phyloP scores from a whole-genome alignment of 352 stramenopile genomes.

The Phytophthora europaea region DNA sequence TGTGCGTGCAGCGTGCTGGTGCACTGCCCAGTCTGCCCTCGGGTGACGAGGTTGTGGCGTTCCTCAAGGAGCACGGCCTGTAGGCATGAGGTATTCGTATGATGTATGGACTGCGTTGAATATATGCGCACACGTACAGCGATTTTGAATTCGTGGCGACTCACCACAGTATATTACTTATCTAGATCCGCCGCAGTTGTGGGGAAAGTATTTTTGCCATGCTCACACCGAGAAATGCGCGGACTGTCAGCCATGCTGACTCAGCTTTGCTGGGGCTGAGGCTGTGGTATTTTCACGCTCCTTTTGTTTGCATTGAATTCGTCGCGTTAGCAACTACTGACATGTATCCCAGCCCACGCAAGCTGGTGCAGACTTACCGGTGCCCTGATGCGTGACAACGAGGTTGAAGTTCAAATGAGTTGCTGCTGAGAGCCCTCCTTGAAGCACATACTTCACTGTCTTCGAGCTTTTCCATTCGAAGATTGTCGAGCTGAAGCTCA shows the following conservation, averaged over 20 bases:
- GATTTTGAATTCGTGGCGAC: background rate
- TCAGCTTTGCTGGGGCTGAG: too few species aligned
- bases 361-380: conserved; percentile 7
- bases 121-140: conserved; percentile 5
- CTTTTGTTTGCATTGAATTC: background rate
- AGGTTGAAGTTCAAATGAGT: conserved; percentile 12
- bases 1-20: conserved; percentile 74
- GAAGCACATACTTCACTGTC: background rate
- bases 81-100: conserved; percentile 14
- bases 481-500: conserved; percentile 4
- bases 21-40: conserved; percentile 79
- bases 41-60: conserved; percentile 36
- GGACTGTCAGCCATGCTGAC: background rate
- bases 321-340: background rate
- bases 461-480: conserved; percentile 6
- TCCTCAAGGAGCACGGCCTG: conserved; percentile 41
- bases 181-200: too few species aligned
- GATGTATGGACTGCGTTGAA: conserved; percentile 12
- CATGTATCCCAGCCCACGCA: background rate
- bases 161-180: background rate
- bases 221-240: background rate
- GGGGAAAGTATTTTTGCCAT: too few species aligned
- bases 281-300: background rate
- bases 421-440: conserved; percentile 7
- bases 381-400: conserved; percentile 9